These are phyloP conservation scores for sweet orange (Citrus sinensis) DNA, from an alignment of 345 rosid genomes.

Conservation along the genomic window DNA sequence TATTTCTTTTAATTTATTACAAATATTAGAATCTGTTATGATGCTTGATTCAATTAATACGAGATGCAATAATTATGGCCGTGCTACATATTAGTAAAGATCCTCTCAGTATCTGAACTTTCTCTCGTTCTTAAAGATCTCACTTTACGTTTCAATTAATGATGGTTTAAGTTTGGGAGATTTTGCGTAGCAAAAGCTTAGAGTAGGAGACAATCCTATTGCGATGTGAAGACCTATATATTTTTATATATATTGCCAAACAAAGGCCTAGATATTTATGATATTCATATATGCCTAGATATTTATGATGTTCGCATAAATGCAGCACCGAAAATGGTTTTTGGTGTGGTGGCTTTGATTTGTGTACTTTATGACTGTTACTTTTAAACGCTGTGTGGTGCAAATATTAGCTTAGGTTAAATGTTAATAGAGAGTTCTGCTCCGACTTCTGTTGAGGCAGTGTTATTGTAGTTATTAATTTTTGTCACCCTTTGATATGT, in stretches of 20 bases:
- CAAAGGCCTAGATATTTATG: neutral
- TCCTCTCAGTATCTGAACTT: neutral
- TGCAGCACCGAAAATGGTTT: neutral
- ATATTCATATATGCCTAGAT: too few species aligned
- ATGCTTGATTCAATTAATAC: neutral
- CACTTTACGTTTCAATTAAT: too few species aligned
- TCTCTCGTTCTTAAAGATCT: neutral
- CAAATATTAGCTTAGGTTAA: constrained; percentile 10
- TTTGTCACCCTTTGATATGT: too few species aligned
- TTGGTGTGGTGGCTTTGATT: neutral
- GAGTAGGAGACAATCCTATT: too few species aligned
- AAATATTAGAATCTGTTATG: neutral
- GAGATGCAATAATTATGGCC: neutral
- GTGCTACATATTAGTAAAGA: neutral
- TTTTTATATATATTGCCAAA: neutral
- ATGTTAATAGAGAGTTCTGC: constrained; percentile 18
- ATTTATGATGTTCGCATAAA: neutral
- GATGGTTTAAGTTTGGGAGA: neutral
- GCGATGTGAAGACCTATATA: too few species aligned
- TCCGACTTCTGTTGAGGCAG: constrained; percentile 7
- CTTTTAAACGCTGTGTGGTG: neutral
- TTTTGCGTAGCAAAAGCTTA: too few species aligned
- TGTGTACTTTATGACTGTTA: too few species aligned
- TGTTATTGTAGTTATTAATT: too few species aligned
- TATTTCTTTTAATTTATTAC: neutral